Evolutionary conservation across 2,329 filamentous ascomycete species (phyloP).

Genomic region (Fusarium agapanthi): DNA sequence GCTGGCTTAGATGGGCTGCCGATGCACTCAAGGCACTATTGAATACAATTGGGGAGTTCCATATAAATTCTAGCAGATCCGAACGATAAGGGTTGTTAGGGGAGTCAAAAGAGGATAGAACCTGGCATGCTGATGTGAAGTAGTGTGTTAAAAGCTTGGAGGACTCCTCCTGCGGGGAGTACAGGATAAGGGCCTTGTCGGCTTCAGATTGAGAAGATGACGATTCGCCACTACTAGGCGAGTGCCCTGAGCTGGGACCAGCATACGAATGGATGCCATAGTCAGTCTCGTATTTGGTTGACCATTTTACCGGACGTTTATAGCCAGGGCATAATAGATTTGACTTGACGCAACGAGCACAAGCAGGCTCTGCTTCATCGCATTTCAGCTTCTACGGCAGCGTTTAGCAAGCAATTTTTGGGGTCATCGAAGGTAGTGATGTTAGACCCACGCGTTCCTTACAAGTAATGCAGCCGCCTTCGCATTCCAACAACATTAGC

Average conservation of each 20-base stretch:
- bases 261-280: background rate
- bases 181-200: background rate
- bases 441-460: background rate
- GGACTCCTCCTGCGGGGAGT: background rate
- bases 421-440: no score
- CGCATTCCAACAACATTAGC: background rate
- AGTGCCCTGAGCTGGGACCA: background rate
- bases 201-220: background rate
- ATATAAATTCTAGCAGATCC: slow-evolving; percentile 14
- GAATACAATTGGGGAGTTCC: slow-evolving; percentile 6
- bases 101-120: slow-evolving; percentile 25
- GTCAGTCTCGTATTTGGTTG: slow-evolving; percentile 28
- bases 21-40: slow-evolving; percentile 27
- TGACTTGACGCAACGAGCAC: slow-evolving; percentile 21
- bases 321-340: slow-evolving; percentile 27
- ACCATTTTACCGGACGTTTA: slow-evolving; percentile 28
- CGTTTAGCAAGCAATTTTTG: background rate
- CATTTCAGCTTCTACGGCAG: slow-evolving; percentile 24
- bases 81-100: slow-evolving; percentile 23
- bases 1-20: slow-evolving; percentile 24
- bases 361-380: slow-evolving; percentile 25
- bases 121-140: slow-evolving; percentile 14
- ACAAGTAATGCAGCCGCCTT: background rate
- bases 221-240: background rate
- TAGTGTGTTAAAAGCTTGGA: slow-evolving; percentile 10